Evolutionary conservation across 805 yeast genomes (phyloP).

Genomic region (Jamesozyma jinghongensis): DNA sequence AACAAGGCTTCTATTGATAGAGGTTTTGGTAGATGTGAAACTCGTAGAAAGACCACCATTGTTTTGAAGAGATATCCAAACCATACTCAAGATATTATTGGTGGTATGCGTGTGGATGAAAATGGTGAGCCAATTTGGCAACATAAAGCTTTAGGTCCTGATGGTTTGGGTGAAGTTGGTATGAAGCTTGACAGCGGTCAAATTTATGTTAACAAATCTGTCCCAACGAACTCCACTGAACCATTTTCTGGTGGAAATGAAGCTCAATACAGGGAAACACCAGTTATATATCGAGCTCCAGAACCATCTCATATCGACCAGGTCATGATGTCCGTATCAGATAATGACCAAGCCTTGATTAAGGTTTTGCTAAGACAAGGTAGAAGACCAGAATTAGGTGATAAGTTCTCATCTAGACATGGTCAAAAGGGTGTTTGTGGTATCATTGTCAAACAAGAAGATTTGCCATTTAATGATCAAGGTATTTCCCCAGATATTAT

Average conservation of each 20-base stretch:
- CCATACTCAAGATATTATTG: constrained; percentile 83
- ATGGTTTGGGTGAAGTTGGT: constrained; percentile 96
- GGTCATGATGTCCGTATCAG: constrained; percentile 94
- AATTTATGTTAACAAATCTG: constrained; percentile 85
- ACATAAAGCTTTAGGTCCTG: constrained; percentile 81
- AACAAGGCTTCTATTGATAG: constrained; percentile 91
- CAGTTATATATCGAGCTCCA: constrained; percentile 87
- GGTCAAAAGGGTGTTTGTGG: constrained; percentile 99
- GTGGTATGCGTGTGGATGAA: constrained; percentile 85
- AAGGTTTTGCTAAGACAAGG: constrained; percentile 91
- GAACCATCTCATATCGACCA: constrained; percentile 94
- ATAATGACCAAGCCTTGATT: constrained; percentile 87
- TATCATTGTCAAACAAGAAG: constrained; percentile 94
- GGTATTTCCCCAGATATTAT: constrained; percentile 93
- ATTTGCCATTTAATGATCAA: constrained; percentile 86
- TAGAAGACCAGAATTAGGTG: constrained; percentile 95
- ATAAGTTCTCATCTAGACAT: constrained; percentile 93
- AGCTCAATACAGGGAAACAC: constrained; percentile 75
- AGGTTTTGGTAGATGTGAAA: constrained; percentile 97
- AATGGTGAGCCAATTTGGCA: constrained; percentile 75
- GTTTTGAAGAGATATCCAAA: constrained; percentile 86
- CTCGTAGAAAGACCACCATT: constrained; percentile 82
- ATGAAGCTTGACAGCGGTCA: constrained; percentile 85
- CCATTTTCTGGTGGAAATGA: constrained; percentile 25
- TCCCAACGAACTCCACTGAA: constrained; percentile 71